These are phyloP conservation scores for Fusarium beomiforme DNA, from an alignment of 2,329 filamentous ascomycete genomes.

Conservation along the genomic window DNA sequence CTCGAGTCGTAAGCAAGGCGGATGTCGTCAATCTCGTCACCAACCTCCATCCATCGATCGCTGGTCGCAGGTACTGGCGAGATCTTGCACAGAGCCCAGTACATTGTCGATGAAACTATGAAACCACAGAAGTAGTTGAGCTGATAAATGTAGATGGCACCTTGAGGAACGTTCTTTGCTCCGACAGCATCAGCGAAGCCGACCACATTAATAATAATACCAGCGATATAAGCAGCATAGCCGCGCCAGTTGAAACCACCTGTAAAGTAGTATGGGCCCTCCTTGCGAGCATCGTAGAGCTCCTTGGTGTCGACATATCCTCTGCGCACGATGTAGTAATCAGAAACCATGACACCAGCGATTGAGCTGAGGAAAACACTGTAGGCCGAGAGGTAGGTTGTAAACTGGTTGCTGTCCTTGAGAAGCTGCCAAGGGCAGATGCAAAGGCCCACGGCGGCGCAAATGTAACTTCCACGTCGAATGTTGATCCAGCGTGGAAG, in stretches of 20 bases:
- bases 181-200: slow-evolving; percentile 89
- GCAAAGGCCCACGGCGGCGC: slow-evolving; percentile 79
- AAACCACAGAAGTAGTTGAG: slow-evolving; percentile 92
- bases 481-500: slow-evolving; percentile 85
- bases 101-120: slow-evolving; percentile 71
- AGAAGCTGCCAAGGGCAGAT: slow-evolving; percentile 91
- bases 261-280: slow-evolving; percentile 77
- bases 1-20: slow-evolving; percentile 57
- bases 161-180: slow-evolving; percentile 70
- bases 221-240: slow-evolving; percentile 82
- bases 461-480: slow-evolving; percentile 86
- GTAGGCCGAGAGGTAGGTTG: slow-evolving; percentile 90
- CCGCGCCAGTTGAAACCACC: slow-evolving; percentile 84
- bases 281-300: slow-evolving; percentile 77
- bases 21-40: slow-evolving; percentile 67
- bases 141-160: slow-evolving; percentile 87
- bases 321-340: slow-evolving; percentile 87
- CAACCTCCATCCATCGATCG: slow-evolving; percentile 80
- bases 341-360: slow-evolving; percentile 87
- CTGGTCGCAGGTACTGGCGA: slow-evolving; percentile 80
- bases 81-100: slow-evolving; percentile 75
- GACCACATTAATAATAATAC: slow-evolving; percentile 90
- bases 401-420: slow-evolving; percentile 81
- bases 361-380: slow-evolving; percentile 95
- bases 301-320: slow-evolving; percentile 83